Evolutionary conservation across 345 rosid genomes (phyloP).

Genomic region (Hevea brasiliensis): DNA sequence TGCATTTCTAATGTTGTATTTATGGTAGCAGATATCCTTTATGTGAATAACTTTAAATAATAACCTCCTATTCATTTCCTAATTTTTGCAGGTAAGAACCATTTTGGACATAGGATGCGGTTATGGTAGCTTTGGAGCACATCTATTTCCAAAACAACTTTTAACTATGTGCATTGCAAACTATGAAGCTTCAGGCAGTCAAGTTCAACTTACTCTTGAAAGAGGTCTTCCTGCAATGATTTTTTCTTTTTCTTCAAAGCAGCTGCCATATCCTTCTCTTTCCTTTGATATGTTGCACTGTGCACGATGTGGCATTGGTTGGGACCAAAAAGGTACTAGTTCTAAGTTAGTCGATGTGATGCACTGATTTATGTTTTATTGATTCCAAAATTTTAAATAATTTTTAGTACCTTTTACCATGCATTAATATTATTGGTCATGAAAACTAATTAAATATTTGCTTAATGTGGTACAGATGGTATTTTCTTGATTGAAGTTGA

Average conservation of each 20-base stretch:
- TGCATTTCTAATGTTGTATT: neutral
- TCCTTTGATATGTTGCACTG: slow-evolving; percentile 99
- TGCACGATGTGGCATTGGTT: slow-evolving; percentile 83
- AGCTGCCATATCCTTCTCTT: slow-evolving; percentile 94
- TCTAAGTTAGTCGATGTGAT: neutral
- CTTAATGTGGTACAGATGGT: slow-evolving; percentile 54
- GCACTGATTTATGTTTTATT: too few species aligned
- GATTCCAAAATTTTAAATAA: too few species aligned
- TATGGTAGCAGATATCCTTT: neutral
- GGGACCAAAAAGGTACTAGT: slow-evolving; percentile 89
- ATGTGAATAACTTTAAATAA: neutral
- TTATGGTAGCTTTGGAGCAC: slow-evolving; percentile 99
- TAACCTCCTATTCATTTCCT: neutral
- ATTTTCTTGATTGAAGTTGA: slow-evolving; percentile 77
- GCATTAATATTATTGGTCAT: neutral
- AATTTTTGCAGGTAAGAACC: slow-evolving; percentile 73
- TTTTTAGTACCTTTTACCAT: neutral
- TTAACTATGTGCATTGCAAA: slow-evolving; percentile 95
- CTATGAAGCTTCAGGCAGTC: slow-evolving; percentile 95
- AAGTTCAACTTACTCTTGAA: slow-evolving; percentile 95
- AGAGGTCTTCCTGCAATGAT: slow-evolving; percentile 99
- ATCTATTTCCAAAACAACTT: slow-evolving; percentile 71
- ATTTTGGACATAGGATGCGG: slow-evolving; percentile 98
- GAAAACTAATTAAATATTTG: neutral
- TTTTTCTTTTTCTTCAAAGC: slow-evolving; percentile 70